Base-by-base conservation (phyloP, 129 eudicot species). In the Heracleum sosnowskyi region DNA sequence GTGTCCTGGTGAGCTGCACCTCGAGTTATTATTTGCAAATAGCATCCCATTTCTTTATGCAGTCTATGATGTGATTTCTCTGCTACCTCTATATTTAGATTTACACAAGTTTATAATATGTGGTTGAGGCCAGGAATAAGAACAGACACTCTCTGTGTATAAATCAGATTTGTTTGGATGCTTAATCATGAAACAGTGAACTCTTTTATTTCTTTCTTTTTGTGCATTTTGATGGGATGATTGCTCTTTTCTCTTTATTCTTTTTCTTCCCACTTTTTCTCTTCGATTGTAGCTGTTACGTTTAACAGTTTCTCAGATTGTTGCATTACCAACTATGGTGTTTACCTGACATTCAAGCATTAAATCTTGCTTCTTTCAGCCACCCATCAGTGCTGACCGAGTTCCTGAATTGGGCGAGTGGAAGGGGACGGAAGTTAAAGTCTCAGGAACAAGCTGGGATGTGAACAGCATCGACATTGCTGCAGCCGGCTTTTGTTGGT, bases 371-470 rank as follows among this genome's bases (percentile, higher is more conserved):
- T 80, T 78, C 39, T 86, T 85, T 82, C 87, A 96, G 99, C 99
- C 99, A 13, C 99, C 99, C 24, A 69, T 88, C 63, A 89, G 88
- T 60, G 91, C 42, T 35, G 96, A 92, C 22, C 85, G 97, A 55
- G 90, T 90, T 78, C 76, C 91, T 73, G 97, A 96, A 74, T 68
- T 96, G 83, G 99, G 97, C 5, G 85, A 76, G 69, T 96, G 99
- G 99, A 84, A 83, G 81, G 80, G 84, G 81, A 85, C 80, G 82
- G 97, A 87, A 80, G 62, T 90, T 16, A 90, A 90, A 80, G 96
- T 87, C 82, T 83, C 93, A 9, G 99, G 99, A 83, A 76, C 85
- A 82, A 96, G 99, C 84, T 96, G 99, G 97, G 99, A 96, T 33
- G 88, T 92, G 79, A 96, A 92, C 88, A 83, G 92, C 80, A 35